Conservation (phyloP, 2,329 filamentous ascomycete genomes). For the Lecanicillium sp. region DNA sequence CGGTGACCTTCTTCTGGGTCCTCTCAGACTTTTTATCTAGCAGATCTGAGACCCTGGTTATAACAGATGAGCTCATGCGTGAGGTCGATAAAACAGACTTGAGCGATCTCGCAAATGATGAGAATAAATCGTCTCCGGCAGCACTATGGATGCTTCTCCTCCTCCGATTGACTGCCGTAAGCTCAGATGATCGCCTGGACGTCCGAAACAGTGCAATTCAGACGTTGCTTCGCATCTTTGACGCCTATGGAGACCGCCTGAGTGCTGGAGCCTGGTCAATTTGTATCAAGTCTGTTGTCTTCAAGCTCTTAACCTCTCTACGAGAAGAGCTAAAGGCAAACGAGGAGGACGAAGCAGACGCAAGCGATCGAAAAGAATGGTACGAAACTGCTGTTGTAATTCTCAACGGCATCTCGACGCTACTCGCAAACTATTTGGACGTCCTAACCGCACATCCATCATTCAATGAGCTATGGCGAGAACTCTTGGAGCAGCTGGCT, state of each 20-base stretch:
- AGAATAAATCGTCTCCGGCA: constrained; percentile 54
- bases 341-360: constrained; percentile 27
- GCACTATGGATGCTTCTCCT: constrained; percentile 74
- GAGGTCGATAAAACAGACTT: constrained; percentile 43
- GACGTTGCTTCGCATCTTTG: constrained; percentile 83
- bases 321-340: constrained; percentile 42
- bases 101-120: constrained; percentile 49
- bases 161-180: constrained; percentile 61
- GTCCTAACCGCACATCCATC: constrained; percentile 56
- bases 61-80: constrained; percentile 48
- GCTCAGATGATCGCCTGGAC: constrained; percentile 64
- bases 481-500: constrained; percentile 62
- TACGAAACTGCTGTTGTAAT: constrained; percentile 68
- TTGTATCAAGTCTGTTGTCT: constrained; percentile 72
- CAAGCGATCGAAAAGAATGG: constrained; percentile 50
- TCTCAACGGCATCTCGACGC: constrained; percentile 60
- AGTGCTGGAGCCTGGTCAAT: constrained; percentile 73
- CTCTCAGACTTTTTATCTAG: constrained; percentile 77
- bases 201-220: constrained; percentile 83
- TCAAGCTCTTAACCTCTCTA: constrained; percentile 67
- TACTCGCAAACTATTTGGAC: constrained; percentile 70
- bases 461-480: constrained; percentile 68
- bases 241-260: constrained; percentile 78
- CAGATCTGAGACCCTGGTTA: constrained; percentile 48
- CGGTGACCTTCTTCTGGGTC: constrained; percentile 93